Evolutionary conservation across 768 basidiomycete genomes (phyloP).

Genomic region (Tulasnella sp.): DNA sequence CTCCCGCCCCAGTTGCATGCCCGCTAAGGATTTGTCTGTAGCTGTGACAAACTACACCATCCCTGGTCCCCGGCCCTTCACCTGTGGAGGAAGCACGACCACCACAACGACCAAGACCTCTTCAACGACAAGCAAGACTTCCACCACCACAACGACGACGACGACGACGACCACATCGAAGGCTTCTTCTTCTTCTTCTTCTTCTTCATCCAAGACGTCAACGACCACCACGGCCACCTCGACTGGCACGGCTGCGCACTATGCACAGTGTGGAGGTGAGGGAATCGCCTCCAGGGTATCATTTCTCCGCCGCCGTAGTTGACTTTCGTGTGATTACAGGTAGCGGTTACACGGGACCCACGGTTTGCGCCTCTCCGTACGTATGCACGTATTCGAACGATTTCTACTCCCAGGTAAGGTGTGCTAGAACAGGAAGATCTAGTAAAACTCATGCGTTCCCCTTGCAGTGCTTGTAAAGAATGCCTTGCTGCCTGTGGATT

Average conservation of each 20-base stretch:
- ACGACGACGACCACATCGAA: not conserved
- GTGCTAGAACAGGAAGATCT: not conserved
- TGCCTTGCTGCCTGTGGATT: not conserved
- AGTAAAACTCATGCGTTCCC: not conserved
- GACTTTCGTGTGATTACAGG: not conserved
- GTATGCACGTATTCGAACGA: not conserved
- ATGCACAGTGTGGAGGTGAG: slow-evolving; percentile 1
- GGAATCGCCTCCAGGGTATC: not conserved
- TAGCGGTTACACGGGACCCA: not conserved
- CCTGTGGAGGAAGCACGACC: slow-evolving; percentile 8
- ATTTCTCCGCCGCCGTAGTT: not conserved
- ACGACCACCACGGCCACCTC: not conserved
- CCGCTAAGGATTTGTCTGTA: not conserved
- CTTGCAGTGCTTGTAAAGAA: not conserved
- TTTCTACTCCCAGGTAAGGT: not conserved
- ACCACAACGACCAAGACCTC: slow-evolving; percentile 7
- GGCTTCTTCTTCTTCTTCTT: no score
- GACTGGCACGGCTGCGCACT: not conserved
- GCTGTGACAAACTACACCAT: slow-evolving; percentile 33
- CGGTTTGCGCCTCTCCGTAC: slow-evolving; percentile 16
- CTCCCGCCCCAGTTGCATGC: not conserved
- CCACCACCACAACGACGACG: not conserved
- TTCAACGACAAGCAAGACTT: slow-evolving; percentile 22
- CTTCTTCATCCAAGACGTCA: not conserved
- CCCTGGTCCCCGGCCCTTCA: slow-evolving; percentile 32